A percentile compares a stretch with the other conserved stretches of the same genome.
phyloP scores from a whole-genome alignment of 306 rosid species.

The Ceratonia siliqua region DNA sequence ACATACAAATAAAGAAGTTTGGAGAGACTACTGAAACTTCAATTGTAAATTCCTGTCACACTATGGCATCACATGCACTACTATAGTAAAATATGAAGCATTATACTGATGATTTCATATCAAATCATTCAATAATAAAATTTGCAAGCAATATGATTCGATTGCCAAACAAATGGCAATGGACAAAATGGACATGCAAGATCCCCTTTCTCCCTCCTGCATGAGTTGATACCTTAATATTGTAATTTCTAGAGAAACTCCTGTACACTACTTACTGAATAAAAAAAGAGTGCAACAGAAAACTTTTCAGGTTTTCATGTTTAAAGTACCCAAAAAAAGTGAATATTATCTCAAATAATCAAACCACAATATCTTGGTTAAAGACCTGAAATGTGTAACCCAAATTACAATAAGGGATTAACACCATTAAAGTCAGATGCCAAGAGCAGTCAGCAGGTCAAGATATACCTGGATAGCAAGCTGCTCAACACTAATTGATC shows the following conservation, averaged over 20 bases:
- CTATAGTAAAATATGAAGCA: background rate
- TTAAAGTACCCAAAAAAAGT: background rate
- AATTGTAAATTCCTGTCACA: background rate
- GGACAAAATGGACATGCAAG: background rate
- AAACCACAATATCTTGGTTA: conserved; percentile 15
- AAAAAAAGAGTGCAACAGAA: conserved; percentile 1
- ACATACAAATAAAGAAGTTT: too few relatives aligned
- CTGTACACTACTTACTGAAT: background rate
- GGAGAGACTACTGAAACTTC: too few relatives aligned
- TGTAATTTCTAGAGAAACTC: background rate
- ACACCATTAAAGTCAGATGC: conserved; percentile 28
- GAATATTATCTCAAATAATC: conserved; percentile 5
- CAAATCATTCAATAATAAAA: background rate
- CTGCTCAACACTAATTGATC: conserved; percentile 80
- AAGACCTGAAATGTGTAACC: background rate
- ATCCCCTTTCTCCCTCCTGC: background rate
- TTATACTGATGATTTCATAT: background rate
- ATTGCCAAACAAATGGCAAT: background rate
- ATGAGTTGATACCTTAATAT: background rate
- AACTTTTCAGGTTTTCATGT: background rate
- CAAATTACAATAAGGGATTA: background rate
- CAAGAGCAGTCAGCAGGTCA: conserved; percentile 25
- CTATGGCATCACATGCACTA: background rate
- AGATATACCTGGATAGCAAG: conserved; percentile 82
- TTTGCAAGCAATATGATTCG: background rate